Conservation (phyloP, 108 stramenopile species). For the Conticribra guillardii region DNA sequence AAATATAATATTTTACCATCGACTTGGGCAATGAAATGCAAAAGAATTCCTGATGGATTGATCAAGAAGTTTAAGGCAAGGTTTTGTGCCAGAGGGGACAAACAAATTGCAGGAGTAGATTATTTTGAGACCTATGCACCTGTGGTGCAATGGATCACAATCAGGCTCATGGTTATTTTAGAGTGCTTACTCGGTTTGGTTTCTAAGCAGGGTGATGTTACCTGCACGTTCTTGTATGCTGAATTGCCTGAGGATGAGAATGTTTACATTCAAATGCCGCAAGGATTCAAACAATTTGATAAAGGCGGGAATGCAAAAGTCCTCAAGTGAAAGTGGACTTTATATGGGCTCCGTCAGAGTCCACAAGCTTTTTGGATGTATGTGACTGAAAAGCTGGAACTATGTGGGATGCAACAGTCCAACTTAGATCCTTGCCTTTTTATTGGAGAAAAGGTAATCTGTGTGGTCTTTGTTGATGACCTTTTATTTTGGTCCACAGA, state of each 20-base stretch:
- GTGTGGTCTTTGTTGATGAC: background rate
- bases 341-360: conserved; percentile 40
- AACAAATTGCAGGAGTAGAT: conserved; percentile 28
- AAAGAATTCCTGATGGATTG: conserved; percentile 51
- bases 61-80: conserved; percentile 56
- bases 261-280: too few relatives aligned
- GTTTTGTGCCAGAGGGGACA: conserved; percentile 48
- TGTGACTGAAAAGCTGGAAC: conserved; percentile 18
- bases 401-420: conserved; percentile 17
- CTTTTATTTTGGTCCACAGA: conserved; percentile 18
- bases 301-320: background rate
- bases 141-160: too few relatives aligned
- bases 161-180: conserved; percentile 27
- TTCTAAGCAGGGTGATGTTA: conserved; percentile 36
- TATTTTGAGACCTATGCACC: conserved; percentile 44
- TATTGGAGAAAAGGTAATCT: background rate
- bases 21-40: too few relatives aligned
- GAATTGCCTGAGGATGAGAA: conserved; percentile 19
- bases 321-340: conserved; percentile 22
- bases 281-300: too few relatives aligned
- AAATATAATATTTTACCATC: too few relatives aligned
- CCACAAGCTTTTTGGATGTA: conserved; percentile 40
- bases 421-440: conserved; percentile 53
- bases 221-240: conserved; percentile 55
- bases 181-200: too few relatives aligned